These are phyloP conservation scores for Fusarium sp. DNA, from an alignment of 2,329 filamentous ascomycete species.

Conservation along the genomic window DNA sequence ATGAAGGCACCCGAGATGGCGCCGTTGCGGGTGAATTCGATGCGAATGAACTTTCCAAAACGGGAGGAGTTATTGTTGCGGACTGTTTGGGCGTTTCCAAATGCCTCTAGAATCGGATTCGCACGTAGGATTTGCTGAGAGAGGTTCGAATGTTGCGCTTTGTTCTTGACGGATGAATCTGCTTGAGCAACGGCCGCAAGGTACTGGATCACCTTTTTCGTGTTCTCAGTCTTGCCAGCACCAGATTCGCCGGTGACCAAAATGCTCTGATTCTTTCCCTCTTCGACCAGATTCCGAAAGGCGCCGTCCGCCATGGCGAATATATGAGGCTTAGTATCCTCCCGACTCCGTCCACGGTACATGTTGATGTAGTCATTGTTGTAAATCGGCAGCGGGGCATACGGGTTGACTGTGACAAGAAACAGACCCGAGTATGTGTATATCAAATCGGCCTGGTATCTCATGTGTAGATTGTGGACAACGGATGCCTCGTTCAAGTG, in stretches of 20 bases:
- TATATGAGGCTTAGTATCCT: constrained; percentile 97
- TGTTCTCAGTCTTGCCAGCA: constrained; percentile 98
- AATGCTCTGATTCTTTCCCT: constrained; percentile 97
- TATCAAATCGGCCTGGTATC: constrained; percentile 96
- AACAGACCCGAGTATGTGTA: constrained; percentile 99
- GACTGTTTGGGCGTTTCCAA: constrained; percentile 98
- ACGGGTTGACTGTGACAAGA: constrained; percentile 96
- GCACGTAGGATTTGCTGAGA: constrained; percentile 97
- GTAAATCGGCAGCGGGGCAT: constrained; percentile 95
- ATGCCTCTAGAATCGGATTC: constrained; percentile 97
- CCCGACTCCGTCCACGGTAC: constrained; percentile 92
- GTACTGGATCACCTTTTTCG: constrained; percentile 99
- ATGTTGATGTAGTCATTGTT: constrained; percentile 97
- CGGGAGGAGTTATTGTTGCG: constrained; percentile 98
- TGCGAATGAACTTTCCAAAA: constrained; percentile 98
- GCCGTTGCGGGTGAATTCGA: constrained; percentile 90
- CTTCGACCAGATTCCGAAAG: constrained; percentile 94
- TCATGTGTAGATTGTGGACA: constrained; percentile 94
- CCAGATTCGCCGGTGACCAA: constrained; percentile 98
- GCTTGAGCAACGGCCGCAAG: constrained; percentile 93
- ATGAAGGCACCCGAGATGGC: constrained; percentile 97
- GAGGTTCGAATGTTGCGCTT: constrained; percentile 81
- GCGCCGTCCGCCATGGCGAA: constrained; percentile 98
- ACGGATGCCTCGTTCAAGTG: constrained; percentile 98
- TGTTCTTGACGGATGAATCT: constrained; percentile 77